Base-by-base conservation (phyloP, 2,329 filamentous ascomycete species). In the Paraconiothyrium brasiliense region DNA sequence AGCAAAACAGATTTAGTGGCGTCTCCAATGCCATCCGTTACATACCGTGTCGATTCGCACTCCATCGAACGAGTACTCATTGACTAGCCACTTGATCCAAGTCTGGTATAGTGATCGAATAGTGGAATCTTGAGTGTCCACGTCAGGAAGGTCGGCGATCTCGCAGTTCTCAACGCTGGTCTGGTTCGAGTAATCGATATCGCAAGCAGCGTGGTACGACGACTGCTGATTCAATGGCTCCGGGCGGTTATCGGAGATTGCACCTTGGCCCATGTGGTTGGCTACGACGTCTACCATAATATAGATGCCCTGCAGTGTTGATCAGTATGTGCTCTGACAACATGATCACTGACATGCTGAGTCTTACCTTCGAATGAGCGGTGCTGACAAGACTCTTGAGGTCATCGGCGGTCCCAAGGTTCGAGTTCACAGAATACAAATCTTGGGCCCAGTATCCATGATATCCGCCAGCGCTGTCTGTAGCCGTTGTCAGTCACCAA, bases 31-130 rank as follows among this genome's bases (percentile, higher is more conserved):
- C 5, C 32, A 11, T 35, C n/a, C 37, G 32, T 11, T 22, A 51
- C 51, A 20, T 54, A 54, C 55, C 0, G 85, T 88, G 64, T 89
- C 87, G 66, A 89, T 84, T 37, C 87, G 85, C 11, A 88, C 78
- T 2, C 87, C 86, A 70, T 88, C 87, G 51, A 78, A 76, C 4
- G 51, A 51, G 64, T 74, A 76, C 47, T 76, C 70, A 14, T 62
- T 68, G 3, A 74, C 67, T 11, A 76, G 73, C 69, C 68, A 75
- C 6, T 62, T 66, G 39, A 77, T 66, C 75, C 75, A 77, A 27
- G 66, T 69, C 35, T 76, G 68, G 24, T 67, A 62, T 4, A 75
- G 46, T 1, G 61, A 66, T 4, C 68, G 67, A 50, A 76, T 68
- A 27, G 70, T 67, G 20, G 71, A 62, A 14, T 61, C 67, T 30